phyloP scores from a whole-genome alignment of 2,329 filamentous ascomycete genomes.

The Periglandula ipomoeae region DNA sequence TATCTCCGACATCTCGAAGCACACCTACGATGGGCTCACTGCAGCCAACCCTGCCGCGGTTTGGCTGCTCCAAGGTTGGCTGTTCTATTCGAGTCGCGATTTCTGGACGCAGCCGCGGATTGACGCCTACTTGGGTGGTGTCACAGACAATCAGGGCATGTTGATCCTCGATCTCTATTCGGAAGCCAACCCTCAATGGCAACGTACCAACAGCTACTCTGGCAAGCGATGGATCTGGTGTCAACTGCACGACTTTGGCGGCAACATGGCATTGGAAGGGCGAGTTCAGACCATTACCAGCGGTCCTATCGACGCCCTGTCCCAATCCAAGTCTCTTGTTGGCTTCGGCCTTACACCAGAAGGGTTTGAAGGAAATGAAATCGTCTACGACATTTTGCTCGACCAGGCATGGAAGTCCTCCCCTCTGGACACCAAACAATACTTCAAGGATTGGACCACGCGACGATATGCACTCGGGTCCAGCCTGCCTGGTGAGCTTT shows the following conservation, averaged over 20 bases:
- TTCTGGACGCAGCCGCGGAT: slow-evolving; percentile 37
- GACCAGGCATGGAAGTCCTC: slow-evolving; percentile 38
- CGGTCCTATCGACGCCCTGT: slow-evolving; percentile 34
- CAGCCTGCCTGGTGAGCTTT: slow-evolving; percentile 22
- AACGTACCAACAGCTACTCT: slow-evolving; percentile 37
- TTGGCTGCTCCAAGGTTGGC: slow-evolving; percentile 44
- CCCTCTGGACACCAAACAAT: slow-evolving; percentile 32
- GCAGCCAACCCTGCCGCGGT: slow-evolving; percentile 35
- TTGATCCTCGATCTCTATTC: slow-evolving; percentile 41
- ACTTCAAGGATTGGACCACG: slow-evolving; percentile 37
- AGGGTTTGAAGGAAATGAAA: slow-evolving; percentile 42
- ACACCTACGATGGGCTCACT: slow-evolving; percentile 38
- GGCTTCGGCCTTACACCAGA: slow-evolving; percentile 41
- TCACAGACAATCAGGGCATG: slow-evolving; percentile 34
- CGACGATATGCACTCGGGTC: slow-evolving; percentile 27
- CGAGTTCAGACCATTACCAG: slow-evolving; percentile 39
- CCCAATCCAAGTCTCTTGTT: slow-evolving; percentile 30
- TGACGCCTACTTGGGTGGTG: slow-evolving; percentile 38
- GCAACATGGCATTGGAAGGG: slow-evolving; percentile 39
- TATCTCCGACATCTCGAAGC: slow-evolving; percentile 22
- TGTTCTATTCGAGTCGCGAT: slow-evolving; percentile 34
- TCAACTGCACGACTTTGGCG: slow-evolving; percentile 40
- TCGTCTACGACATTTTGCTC: slow-evolving; percentile 40
- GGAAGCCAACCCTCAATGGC: slow-evolving; percentile 40
- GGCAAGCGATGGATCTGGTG: slow-evolving; percentile 48